These are phyloP conservation scores for Cryptosporidium viatorum DNA, from an alignment of 169 alveolate species.

Conservation along the genomic window DNA sequence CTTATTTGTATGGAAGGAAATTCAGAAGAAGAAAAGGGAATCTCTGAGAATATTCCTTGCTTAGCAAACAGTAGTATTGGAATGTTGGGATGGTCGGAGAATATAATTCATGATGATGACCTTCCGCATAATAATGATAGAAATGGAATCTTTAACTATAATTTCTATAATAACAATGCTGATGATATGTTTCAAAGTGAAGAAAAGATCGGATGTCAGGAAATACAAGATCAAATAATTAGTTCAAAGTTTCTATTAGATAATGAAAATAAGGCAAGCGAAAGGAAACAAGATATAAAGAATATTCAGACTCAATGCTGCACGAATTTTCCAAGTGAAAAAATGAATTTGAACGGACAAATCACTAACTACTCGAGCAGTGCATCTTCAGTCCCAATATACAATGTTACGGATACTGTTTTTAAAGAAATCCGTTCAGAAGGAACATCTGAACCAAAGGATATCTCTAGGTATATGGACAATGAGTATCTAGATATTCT, in stretches of 20 bases:
- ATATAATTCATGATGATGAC: slow-evolving; percentile 20
- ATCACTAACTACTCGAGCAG: not conserved
- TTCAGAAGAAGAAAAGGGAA: not conserved
- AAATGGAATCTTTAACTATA: slow-evolving; percentile 6
- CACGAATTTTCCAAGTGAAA: not conserved
- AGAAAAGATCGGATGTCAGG: slow-evolving; percentile 8
- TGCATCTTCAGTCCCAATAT: not conserved
- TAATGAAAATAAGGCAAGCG: not conserved
- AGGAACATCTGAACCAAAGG: slow-evolving; percentile 26
- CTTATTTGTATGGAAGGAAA: slow-evolving; percentile 5
- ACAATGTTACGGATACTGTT: slow-evolving; percentile 31
- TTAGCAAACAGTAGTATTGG: slow-evolving; percentile 32
- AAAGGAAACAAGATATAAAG: not conserved
- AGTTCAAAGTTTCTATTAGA: slow-evolving; percentile 13
- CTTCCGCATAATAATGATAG: not conserved
- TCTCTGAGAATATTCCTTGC: slow-evolving; percentile 27
- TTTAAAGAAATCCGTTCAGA: slow-evolving; percentile 52
- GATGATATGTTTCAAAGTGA: slow-evolving; percentile 60
- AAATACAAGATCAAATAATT: not conserved
- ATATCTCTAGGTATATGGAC: slow-evolving; percentile 70
- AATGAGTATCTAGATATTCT: slow-evolving; percentile 44
- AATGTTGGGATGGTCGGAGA: slow-evolving; percentile 46
- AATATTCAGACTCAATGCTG: not conserved
- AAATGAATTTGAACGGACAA: not conserved
- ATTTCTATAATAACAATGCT: slow-evolving; percentile 21